Evolutionary conservation across 2,329 filamentous ascomycete species (phyloP).

Genomic region (Xylariales sp.): DNA sequence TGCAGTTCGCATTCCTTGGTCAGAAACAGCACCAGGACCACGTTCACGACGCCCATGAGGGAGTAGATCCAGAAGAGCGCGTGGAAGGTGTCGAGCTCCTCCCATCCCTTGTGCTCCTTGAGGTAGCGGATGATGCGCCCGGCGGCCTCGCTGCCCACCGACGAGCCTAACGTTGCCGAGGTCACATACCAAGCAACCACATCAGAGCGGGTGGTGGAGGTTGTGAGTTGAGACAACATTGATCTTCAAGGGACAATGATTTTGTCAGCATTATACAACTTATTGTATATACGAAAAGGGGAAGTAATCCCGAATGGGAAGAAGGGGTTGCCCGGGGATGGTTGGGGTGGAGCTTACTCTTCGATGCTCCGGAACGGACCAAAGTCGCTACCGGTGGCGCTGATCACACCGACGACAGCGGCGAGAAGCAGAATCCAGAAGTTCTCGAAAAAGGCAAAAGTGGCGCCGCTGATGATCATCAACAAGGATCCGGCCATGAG

Average conservation of each 20-base stretch:
- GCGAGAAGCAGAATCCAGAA: slow-evolving; percentile 57
- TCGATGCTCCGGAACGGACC: slow-evolving; percentile 65
- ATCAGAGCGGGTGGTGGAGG: slow-evolving; percentile 49
- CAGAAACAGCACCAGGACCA: slow-evolving; percentile 39
- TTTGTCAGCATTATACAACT: no score
- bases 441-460: slow-evolving; percentile 50
- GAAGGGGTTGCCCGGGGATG: neutral
- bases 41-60: slow-evolving; percentile 48
- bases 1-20: slow-evolving; percentile 47
- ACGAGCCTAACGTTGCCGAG: slow-evolving; percentile 49
- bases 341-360: slow-evolving; percentile 31
- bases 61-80: slow-evolving; percentile 55
- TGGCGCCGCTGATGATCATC: slow-evolving; percentile 52
- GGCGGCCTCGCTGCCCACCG: slow-evolving; percentile 46
- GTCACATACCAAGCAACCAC: slow-evolving; percentile 66
- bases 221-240: slow-evolving; percentile 57
- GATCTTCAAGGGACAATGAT: no score
- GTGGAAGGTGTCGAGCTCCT: slow-evolving; percentile 48
- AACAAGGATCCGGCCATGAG: slow-evolving; percentile 47
- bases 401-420: slow-evolving; percentile 57
- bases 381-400: slow-evolving; percentile 60
- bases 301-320: slow-evolving; percentile 5
- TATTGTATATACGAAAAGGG: no score
- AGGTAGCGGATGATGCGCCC: slow-evolving; percentile 48
- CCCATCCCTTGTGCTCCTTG: slow-evolving; percentile 39